A percentile compares a stretch with the other conserved stretches of the same genome.
Conservation (phyloP, 2,329 filamentous ascomycete species). For the Magnaporthiopsis incrustans region DNA sequence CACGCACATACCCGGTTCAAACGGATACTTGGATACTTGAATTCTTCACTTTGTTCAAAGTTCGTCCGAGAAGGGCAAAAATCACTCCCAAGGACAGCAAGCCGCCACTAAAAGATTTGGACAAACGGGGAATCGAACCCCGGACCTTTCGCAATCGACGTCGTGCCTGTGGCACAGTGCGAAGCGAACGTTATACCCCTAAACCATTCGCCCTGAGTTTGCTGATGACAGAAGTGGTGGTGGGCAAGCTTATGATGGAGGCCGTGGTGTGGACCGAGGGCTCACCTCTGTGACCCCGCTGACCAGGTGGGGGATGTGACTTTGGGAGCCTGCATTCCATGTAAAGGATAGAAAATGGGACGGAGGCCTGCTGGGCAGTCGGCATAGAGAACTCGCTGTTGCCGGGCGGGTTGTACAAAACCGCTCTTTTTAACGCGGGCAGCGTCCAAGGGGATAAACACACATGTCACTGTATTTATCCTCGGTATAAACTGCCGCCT, state of each 20-base stretch:
- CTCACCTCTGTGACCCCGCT: background rate
- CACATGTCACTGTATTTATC: too few species aligned
- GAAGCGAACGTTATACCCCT: background rate
- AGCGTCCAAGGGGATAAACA: too few species aligned
- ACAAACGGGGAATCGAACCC: constrained; percentile 7
- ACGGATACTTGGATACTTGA: too few species aligned
- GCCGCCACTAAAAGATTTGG: background rate
- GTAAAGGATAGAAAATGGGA: too few species aligned
- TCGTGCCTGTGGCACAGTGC: background rate
- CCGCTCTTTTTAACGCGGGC: too few species aligned
- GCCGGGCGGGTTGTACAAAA: too few species aligned
- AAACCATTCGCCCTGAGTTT: background rate
- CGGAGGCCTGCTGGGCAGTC: too few species aligned
- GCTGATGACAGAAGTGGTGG: background rate
- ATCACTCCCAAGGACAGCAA: background rate
- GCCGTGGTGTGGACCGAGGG: background rate
- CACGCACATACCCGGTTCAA: too few species aligned
- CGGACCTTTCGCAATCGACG: constrained; percentile 4
- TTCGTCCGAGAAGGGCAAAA: background rate
- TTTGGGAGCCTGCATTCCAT: too few species aligned
- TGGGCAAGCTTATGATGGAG: background rate
- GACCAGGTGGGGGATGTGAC: background rate
- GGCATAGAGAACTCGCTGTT: too few species aligned
- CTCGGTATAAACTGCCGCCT: too few species aligned
- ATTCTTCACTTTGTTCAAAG: too few species aligned